These are phyloP conservation scores for Pholiota microspora DNA, from an alignment of 768 basidiomycete species.

Conservation along the genomic window DNA sequence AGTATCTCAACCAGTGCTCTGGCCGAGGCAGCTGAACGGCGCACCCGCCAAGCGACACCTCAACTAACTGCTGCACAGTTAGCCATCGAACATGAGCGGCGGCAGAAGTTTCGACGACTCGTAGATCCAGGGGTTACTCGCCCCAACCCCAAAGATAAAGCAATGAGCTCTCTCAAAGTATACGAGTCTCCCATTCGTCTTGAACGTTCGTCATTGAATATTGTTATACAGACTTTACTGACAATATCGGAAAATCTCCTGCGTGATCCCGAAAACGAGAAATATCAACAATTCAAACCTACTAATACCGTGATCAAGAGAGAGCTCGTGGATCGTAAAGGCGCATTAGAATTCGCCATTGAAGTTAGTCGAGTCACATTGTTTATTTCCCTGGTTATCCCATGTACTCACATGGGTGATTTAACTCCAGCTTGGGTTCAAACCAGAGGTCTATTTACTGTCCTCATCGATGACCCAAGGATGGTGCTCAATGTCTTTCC, in stretches of 20 bases:
- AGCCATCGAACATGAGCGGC: constrained; percentile 58
- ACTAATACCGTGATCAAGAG: constrained; percentile 70
- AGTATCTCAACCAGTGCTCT: constrained; percentile 33
- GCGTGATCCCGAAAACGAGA: constrained; percentile 68
- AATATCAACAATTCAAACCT: constrained; percentile 72
- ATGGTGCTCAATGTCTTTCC: constrained; percentile 7
- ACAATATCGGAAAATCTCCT: constrained; percentile 73
- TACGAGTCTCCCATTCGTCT: constrained; percentile 17
- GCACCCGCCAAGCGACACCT: constrained; percentile 30
- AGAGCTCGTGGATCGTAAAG: constrained; percentile 66
- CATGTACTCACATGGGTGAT: constrained; percentile 2
- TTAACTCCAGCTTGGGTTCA: constrained; percentile 75
- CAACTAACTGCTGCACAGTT: constrained; percentile 36
- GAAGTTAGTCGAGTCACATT: constrained; percentile 47
- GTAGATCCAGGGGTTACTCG: constrained; percentile 78
- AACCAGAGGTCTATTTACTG: constrained; percentile 51
- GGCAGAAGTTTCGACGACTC: constrained; percentile 71
- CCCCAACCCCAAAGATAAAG: constrained; percentile 61
- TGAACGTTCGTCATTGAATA: constrained; percentile 12
- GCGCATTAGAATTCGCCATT: constrained; percentile 77
- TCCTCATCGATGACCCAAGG: neutral
- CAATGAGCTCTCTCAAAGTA: constrained; percentile 66
- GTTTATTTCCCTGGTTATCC: constrained; percentile 3
- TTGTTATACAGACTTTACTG: constrained; percentile 52
- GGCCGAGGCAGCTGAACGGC: constrained; percentile 46